Base-by-base conservation (phyloP, 2,329 filamentous ascomycete genomes). In the Cytospora piceae region DNA sequence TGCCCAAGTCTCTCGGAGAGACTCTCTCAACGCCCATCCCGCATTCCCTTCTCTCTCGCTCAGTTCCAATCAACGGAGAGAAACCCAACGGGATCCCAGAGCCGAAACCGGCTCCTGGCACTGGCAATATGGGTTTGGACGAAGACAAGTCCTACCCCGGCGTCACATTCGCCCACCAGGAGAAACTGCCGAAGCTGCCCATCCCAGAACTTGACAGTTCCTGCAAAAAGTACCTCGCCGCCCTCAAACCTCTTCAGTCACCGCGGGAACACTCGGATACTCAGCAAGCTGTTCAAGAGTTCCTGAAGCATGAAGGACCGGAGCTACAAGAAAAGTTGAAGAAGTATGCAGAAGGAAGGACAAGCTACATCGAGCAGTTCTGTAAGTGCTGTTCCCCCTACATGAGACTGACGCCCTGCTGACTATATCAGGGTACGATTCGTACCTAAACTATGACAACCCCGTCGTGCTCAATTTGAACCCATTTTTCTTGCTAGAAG, bases 341-440 rank as follows among this genome's bases (percentile, higher is more conserved):
- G 81, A 88, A 90, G 72, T 99, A 98, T 81, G 94, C 95, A 11
- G 88, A 87, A 58, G 93, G 91, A 54, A 94, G 94, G 79, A 92
- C 92, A 46, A 98, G 94, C 78, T 99, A 97, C 75, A 98, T 99
- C 72, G 95, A 98, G 76, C 95, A 99, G 73, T 99, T 99, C 73
- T 99, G 94, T 97, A 85, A 75, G 92, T 85, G 39, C 53, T 14
- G 37, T 8, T 27, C 8, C 22, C 31, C 8, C 15, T 61, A 27
- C 15, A 15, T n/a, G 9, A 15, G 15, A 22, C 15, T 60, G 37
- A 64, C 46, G 58, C 71, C 61, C 73, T 67, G 46, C 72, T 75
- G 42, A 74, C 69, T 22, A 39, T 54, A 4, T 52, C 53, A 68
- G 94, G 94, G 95, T 98, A 98, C 76, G 95, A 99, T 77, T 98